phyloP scores from a whole-genome alignment of 768 basidiomycete genomes.

The Pulveroboletus ravenelii region DNA sequence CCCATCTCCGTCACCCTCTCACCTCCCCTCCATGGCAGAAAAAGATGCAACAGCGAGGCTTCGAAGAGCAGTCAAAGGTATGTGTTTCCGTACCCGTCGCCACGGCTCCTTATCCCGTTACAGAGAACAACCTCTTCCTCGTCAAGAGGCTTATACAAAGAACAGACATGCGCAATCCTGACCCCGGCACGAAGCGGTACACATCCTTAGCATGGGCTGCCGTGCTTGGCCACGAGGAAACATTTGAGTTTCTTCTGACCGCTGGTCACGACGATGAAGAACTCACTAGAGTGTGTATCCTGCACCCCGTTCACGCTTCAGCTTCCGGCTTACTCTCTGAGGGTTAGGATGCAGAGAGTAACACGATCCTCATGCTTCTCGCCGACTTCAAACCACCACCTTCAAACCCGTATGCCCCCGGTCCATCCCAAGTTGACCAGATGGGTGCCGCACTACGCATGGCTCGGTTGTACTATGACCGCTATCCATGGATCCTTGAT shows the following conservation, averaged over 20 bases:
- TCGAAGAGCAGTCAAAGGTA: constrained; percentile 77
- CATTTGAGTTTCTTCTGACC: constrained; percentile 84
- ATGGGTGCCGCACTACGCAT: constrained; percentile 76
- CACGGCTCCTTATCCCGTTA: constrained; percentile 14
- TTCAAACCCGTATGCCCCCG: constrained; percentile 42
- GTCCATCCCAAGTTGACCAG: constrained; percentile 52
- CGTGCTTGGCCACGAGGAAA: constrained; percentile 82
- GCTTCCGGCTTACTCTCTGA: constrained; percentile 15
- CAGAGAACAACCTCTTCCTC: constrained; percentile 93
- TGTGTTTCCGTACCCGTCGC: constrained; percentile 3
- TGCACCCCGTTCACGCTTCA: constrained; percentile 3
- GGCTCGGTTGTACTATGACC: constrained; percentile 82
- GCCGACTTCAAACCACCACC: constrained; percentile 67
- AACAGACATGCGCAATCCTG: constrained; percentile 89
- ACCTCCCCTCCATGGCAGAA: constrained; percentile 61
- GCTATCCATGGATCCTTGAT: constrained; percentile 81
- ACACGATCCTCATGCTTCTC: constrained; percentile 90
- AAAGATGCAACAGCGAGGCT: constrained; percentile 73
- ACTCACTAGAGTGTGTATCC: constrained; percentile 68
- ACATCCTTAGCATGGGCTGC: constrained; percentile 94
- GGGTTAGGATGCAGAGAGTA: constrained; percentile 81
- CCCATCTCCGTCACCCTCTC: constrained; percentile 20
- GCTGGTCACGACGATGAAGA: constrained; percentile 93
- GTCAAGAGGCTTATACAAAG: constrained; percentile 83
- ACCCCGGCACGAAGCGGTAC: constrained; percentile 66